These are phyloP conservation scores for Pythium oligandrum DNA, from an alignment of 352 stramenopile genomes.

Conservation along the genomic window DNA sequence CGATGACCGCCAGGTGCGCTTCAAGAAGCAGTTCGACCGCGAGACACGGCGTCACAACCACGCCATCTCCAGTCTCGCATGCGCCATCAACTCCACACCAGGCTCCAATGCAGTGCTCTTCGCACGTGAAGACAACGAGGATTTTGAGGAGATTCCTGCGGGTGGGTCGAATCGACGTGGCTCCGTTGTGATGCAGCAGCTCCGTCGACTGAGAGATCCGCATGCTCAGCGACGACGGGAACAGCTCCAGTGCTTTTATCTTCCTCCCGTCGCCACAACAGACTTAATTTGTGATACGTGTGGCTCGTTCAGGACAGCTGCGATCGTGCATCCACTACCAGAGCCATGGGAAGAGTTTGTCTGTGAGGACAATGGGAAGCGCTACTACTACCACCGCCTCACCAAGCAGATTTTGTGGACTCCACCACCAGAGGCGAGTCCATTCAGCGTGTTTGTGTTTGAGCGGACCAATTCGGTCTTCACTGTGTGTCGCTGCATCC, in stretches of 20 bases:
- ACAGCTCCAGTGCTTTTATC: slow-evolving; percentile 41
- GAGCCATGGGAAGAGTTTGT: slow-evolving; percentile 40
- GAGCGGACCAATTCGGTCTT: slow-evolving; percentile 50
- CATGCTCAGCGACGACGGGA: slow-evolving; percentile 15
- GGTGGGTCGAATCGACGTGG: background rate
- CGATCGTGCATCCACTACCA: slow-evolving; percentile 29
- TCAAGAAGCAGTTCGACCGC: slow-evolving; percentile 48
- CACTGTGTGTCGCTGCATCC: slow-evolving; percentile 57
- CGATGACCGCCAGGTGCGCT: slow-evolving; percentile 40
- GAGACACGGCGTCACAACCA: slow-evolving; percentile 47
- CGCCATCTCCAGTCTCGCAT: slow-evolving; percentile 36
- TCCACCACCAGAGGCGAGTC: slow-evolving; percentile 27
- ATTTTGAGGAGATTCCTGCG: background rate
- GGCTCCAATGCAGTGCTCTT: slow-evolving; percentile 31
- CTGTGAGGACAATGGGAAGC: slow-evolving; percentile 37
- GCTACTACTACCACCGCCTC: slow-evolving; percentile 46
- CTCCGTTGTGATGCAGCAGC: slow-evolving; percentile 10
- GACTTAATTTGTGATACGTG: slow-evolving; percentile 50
- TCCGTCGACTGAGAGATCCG: slow-evolving; percentile 10
- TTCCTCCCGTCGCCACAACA: slow-evolving; percentile 33
- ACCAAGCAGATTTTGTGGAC: slow-evolving; percentile 39
- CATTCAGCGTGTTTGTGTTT: slow-evolving; percentile 45
- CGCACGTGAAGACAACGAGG: slow-evolving; percentile 5
- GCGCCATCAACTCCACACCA: slow-evolving; percentile 18
- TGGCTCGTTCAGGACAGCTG: slow-evolving; percentile 32